Evolutionary conservation across 169 alveolate species (phyloP).

Genomic region (Plasmodium blacklocki): DNA sequence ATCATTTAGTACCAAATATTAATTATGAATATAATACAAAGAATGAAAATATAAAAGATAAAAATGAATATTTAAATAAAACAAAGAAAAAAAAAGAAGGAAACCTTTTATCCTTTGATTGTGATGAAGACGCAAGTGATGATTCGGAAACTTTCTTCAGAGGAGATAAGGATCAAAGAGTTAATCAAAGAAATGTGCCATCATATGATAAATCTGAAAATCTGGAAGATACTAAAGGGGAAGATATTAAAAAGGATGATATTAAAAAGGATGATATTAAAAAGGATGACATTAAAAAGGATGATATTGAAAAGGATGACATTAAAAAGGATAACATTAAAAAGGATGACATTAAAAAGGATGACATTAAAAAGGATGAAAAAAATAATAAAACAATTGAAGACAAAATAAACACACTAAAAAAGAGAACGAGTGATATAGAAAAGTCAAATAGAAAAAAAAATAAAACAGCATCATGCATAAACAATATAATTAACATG

Average conservation of each 20-base stretch:
- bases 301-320: neutral
- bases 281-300: neutral
- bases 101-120: slow-evolving; percentile 79
- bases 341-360: neutral
- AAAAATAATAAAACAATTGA: neutral
- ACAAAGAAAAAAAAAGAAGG: slow-evolving; percentile 27
- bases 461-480: slow-evolving; percentile 10
- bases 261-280: neutral
- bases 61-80: neutral
- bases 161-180: neutral
- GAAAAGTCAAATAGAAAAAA: slow-evolving; percentile 65
- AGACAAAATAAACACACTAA: slow-evolving; percentile 73
- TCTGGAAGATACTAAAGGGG: neutral
- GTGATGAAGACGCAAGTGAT: slow-evolving; percentile 8
- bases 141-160: neutral
- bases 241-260: neutral
- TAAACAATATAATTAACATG: slow-evolving; percentile 8
- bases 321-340: neutral
- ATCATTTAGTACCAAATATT: slow-evolving; percentile 79
- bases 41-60: neutral
- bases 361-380: neutral
- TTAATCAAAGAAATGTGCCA: neutral
- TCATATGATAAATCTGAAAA: neutral
- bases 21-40: slow-evolving; percentile 33
- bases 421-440: slow-evolving; percentile 82